A percentile compares a stretch with the other conserved stretches of the same genome.
Evolutionary conservation across 441 rosid species (phyloP).

Genomic region (Euphorbia celastroides): DNA sequence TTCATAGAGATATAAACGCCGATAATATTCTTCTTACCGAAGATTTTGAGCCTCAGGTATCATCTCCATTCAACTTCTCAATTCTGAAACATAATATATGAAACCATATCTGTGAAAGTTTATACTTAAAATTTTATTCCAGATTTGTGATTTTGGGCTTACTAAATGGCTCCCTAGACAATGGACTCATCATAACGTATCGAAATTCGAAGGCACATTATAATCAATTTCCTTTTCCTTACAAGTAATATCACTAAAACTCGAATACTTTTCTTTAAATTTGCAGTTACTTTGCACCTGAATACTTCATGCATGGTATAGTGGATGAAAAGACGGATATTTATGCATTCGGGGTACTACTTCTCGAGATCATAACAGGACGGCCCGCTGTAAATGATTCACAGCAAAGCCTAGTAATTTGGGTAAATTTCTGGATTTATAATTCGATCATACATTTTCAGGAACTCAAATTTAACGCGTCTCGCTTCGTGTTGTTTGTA

Average conservation of each 20-base stretch:
- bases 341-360: constrained; percentile 78
- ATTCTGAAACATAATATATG: too few relatives aligned
- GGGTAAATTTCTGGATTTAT: constrained; percentile 39
- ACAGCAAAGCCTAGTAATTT: constrained; percentile 64
- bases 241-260: too few relatives aligned
- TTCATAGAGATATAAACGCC: too few relatives aligned
- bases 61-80: constrained; percentile 7
- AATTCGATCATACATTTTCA: background rate
- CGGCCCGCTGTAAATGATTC: constrained; percentile 62
- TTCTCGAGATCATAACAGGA: constrained; percentile 80
- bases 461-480: background rate
- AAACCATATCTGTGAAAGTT: too few relatives aligned
- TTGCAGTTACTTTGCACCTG: constrained; percentile 88
- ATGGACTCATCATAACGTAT: constrained; percentile 74
- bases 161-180: constrained; percentile 92
- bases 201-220: constrained; percentile 80
- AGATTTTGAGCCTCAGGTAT: constrained; percentile 85
- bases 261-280: too few relatives aligned
- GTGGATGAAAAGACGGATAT: constrained; percentile 92
- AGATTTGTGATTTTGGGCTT: constrained; percentile 92
- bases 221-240: too few relatives aligned
- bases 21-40: constrained; percentile 88
- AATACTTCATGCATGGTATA: constrained; percentile 86
- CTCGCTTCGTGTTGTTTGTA: background rate
- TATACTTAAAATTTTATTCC: constrained; percentile 2